phyloP scores from a whole-genome alignment of 2,329 filamentous ascomycete species.

The Clarireedia monteithiana region DNA sequence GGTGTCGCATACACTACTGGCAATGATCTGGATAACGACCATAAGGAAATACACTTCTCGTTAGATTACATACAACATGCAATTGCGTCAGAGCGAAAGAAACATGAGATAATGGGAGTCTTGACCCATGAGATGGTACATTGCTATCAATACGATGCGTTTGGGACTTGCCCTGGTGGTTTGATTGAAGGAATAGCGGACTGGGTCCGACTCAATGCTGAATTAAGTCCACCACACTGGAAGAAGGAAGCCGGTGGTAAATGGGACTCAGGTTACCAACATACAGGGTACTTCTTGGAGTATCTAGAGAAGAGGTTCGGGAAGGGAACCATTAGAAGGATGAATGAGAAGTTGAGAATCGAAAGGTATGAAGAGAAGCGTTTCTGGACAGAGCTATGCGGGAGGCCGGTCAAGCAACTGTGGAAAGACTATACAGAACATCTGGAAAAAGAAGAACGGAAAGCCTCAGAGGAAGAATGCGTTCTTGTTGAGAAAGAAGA shows the following conservation, averaged over 20 bases:
- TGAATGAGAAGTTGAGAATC: slow-evolving; percentile 62
- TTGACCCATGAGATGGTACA: slow-evolving; percentile 91
- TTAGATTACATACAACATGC: slow-evolving; percentile 59
- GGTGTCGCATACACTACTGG: slow-evolving; percentile 89
- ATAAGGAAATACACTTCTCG: slow-evolving; percentile 90
- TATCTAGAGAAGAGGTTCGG: slow-evolving; percentile 68
- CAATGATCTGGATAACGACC: slow-evolving; percentile 68
- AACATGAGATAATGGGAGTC: slow-evolving; percentile 70
- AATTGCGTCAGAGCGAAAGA: slow-evolving; percentile 36
- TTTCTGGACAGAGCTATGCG: slow-evolving; percentile 65
- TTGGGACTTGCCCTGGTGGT: slow-evolving; percentile 57
- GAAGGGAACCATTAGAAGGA: slow-evolving; percentile 46
- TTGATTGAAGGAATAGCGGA: slow-evolving; percentile 89
- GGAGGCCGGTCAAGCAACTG: slow-evolving; percentile 55
- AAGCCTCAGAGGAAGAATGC: slow-evolving; percentile 24
- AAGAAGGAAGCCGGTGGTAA: slow-evolving; percentile 43
- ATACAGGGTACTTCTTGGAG: slow-evolving; percentile 84
- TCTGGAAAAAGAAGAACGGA: slow-evolving; percentile 19
- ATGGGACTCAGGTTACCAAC: slow-evolving; percentile 90
- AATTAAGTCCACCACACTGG: slow-evolving; percentile 78
- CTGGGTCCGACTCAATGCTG: slow-evolving; percentile 74
- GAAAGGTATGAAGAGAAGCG: slow-evolving; percentile 54
- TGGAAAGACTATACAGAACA: slow-evolving; percentile 64
- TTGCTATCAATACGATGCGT: slow-evolving; percentile 77
- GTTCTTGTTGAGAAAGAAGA: slow-evolving; percentile 26